These are phyloP conservation scores for Globisporangium alternatum DNA, from an alignment of 352 stramenopile species.

Conservation along the genomic window DNA sequence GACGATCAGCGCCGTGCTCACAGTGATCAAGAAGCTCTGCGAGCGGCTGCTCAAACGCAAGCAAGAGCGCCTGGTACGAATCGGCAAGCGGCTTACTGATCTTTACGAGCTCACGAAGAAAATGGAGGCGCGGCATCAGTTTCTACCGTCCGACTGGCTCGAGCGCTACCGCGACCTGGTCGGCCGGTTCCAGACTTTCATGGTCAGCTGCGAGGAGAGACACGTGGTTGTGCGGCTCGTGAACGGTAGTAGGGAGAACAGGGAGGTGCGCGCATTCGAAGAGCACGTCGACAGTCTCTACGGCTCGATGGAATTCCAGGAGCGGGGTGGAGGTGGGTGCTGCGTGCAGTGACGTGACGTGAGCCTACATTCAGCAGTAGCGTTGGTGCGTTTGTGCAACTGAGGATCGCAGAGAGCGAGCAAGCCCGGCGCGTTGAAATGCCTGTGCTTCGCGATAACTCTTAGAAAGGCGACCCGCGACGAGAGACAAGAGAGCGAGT, in stretches of 20 bases:
- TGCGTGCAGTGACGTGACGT: constrained; percentile 16
- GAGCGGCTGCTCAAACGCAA: constrained; percentile 18
- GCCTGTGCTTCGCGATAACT: too few relatives aligned
- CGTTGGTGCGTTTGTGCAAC: too few relatives aligned
- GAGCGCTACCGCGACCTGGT: constrained; percentile 12
- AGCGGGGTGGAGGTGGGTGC: neutral
- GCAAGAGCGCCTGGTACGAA: constrained; percentile 6
- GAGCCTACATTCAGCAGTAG: too few relatives aligned
- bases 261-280: constrained; percentile 13
- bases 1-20: constrained; percentile 13
- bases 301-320: constrained; percentile 18
- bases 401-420: too few relatives aligned
- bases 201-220: constrained; percentile 15
- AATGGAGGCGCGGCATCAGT: constrained; percentile 15
- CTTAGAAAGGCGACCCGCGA: too few relatives aligned
- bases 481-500: too few relatives aligned
- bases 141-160: constrained; percentile 13
- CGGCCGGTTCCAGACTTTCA: constrained; percentile 16
- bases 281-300: constrained; percentile 20
- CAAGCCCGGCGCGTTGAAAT: too few relatives aligned
- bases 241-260: constrained; percentile 8
- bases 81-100: constrained; percentile 13
- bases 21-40: constrained; percentile 16
- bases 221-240: constrained; percentile 13
- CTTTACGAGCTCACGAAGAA: constrained; percentile 11